Conservation (phyloP, 2,329 filamentous ascomycete genomes). For the Ophidiomyces ophidiicola region DNA sequence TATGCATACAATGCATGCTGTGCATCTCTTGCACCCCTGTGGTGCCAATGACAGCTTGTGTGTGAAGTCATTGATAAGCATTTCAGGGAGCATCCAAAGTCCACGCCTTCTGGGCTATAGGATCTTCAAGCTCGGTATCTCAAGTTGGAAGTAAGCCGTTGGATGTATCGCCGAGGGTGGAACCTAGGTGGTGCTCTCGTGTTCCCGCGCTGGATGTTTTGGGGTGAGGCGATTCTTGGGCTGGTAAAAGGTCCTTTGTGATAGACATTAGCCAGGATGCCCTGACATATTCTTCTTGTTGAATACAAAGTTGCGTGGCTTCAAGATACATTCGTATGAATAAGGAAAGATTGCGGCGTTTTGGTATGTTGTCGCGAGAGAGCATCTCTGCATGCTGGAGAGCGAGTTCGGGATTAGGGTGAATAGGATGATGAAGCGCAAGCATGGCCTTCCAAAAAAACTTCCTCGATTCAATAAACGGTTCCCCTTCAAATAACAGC, state of each 20-base stretch:
- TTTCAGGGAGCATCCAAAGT: too few species aligned
- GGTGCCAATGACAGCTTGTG: too few species aligned
- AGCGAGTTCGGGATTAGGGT: slow-evolving; percentile 24
- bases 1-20: too few species aligned
- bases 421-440: slow-evolving; percentile 29
- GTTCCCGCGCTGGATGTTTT: not conserved
- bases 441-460: slow-evolving; percentile 22
- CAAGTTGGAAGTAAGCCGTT: slow-evolving; percentile 3
- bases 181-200: not conserved
- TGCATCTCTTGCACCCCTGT: too few species aligned
- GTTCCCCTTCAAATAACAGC: slow-evolving; percentile 1
- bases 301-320: slow-evolving; percentile 28
- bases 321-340: slow-evolving; percentile 28
- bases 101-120: too few species aligned
- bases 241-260: slow-evolving; percentile 24
- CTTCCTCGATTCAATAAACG: not conserved
- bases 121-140: too few species aligned
- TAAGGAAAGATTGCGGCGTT: slow-evolving; percentile 19
- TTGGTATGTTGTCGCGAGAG: slow-evolving; percentile 18
- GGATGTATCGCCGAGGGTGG: not conserved
- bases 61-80: too few species aligned
- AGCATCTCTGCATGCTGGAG: slow-evolving; percentile 20
- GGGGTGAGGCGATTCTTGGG: slow-evolving; percentile 11
- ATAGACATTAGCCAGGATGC: slow-evolving; percentile 23
- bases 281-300: slow-evolving; percentile 22